Evolutionary conservation across 2,329 filamentous ascomycete species (phyloP).

Genomic region (Penicillium hesseltinei): DNA sequence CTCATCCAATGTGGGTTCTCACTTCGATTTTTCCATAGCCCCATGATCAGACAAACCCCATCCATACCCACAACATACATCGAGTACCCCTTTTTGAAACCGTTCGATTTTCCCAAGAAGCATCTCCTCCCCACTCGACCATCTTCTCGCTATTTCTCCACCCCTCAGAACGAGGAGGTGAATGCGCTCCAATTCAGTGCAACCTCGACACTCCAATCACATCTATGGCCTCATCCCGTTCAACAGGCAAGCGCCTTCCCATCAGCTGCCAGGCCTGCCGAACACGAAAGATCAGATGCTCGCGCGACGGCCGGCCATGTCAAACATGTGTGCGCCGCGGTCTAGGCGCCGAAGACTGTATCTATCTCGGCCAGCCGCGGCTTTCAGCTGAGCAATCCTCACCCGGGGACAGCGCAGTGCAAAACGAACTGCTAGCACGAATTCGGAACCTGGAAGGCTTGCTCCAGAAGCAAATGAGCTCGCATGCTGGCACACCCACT

Average conservation of each 20-base stretch:
- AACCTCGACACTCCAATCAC: not conserved
- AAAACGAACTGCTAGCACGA: constrained; percentile 35
- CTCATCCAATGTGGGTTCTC: not conserved
- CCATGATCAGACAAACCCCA: not conserved
- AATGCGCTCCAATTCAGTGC: not conserved
- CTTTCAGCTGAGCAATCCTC: constrained; percentile 28
- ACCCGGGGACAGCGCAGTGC: constrained; percentile 24
- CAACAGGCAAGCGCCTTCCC: constrained; percentile 37
- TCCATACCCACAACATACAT: constrained; percentile 1
- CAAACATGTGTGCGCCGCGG: constrained; percentile 42
- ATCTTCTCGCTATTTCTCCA: not conserved
- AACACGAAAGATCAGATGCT: constrained; percentile 41
- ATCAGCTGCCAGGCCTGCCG: constrained; percentile 44
- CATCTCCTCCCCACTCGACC: not conserved
- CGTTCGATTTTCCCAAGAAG: not conserved
- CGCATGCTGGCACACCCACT: constrained; percentile 23
- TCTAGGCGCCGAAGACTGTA: constrained; percentile 37
- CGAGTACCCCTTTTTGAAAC: not conserved
- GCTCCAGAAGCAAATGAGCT: constrained; percentile 34
- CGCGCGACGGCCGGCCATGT: constrained; percentile 40
- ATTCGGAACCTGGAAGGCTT: constrained; percentile 38
- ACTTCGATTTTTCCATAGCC: not conserved
- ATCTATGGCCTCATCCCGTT: constrained; percentile 28
- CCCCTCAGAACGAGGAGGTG: not conserved
- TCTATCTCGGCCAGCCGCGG: constrained; percentile 38